A percentile compares a stretch with the other conserved stretches of the same genome.
Evolutionary conservation across 352 stramenopile species (phyloP).

Genomic region (Globisporangium perplexum): DNA sequence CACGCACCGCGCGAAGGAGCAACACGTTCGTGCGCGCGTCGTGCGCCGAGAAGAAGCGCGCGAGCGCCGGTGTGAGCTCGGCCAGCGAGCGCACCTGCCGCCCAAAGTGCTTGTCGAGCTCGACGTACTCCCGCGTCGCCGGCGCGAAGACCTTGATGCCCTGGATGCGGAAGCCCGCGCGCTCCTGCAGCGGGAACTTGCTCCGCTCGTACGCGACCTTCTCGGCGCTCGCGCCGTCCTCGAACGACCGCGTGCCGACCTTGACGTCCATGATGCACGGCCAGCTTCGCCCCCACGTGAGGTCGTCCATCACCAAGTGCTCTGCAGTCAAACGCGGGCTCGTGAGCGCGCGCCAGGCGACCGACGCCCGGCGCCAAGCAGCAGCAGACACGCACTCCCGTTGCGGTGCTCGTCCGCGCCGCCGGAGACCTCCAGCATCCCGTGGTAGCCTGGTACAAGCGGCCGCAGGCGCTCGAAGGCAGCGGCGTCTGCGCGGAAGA

Average conservation of each 20-base stretch:
- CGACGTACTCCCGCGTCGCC: conserved; percentile 45
- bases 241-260: conserved; percentile 93
- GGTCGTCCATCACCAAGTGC: conserved; percentile 88
- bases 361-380: not conserved
- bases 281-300: conserved; percentile 72
- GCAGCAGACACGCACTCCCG: conserved; percentile 3
- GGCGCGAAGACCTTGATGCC: conserved; percentile 89
- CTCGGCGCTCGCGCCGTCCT: conserved; percentile 77
- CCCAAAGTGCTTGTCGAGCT: conserved; percentile 88
- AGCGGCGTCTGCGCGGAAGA: conserved; percentile 28
- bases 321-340: conserved; percentile 21
- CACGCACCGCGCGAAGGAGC: conserved; percentile 42
- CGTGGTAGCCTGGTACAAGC: conserved; percentile 65
- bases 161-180: conserved; percentile 92
- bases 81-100: conserved; percentile 45
- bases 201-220: conserved; percentile 88
- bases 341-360: no score
- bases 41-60: conserved; percentile 66
- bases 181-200: conserved; percentile 92
- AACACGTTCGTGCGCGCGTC: conserved; percentile 14
- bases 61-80: conserved; percentile 62
- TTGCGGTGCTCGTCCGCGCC: conserved; percentile 6
- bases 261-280: conserved; percentile 97
- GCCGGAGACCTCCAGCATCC: conserved; percentile 32
- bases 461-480: conserved; percentile 24